These are phyloP conservation scores for Cyberlindnera suaveolens DNA, from an alignment of 805 yeast genomes.

Conservation along the genomic window DNA sequence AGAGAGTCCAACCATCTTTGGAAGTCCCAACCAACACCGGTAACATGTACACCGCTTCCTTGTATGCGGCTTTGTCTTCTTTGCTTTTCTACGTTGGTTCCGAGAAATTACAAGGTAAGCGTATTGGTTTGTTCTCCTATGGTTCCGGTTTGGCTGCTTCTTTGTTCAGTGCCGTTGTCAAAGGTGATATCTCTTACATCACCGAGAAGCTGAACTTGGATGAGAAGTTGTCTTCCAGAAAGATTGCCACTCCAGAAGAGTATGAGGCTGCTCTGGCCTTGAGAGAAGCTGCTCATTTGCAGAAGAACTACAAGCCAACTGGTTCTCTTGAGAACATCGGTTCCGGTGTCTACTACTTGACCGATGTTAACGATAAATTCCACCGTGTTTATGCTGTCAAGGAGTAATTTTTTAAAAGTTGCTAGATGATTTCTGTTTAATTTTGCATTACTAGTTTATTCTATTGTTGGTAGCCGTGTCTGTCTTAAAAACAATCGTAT, in stretches of 20 bases:
- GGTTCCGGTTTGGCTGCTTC: constrained; percentile 98
- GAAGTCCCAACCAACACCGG: constrained; percentile 94
- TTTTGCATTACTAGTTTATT: too few relatives aligned
- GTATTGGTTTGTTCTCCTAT: constrained; percentile 90
- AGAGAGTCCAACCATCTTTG: constrained; percentile 74
- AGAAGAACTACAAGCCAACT: constrained; percentile 70
- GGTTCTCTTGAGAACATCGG: constrained; percentile 72
- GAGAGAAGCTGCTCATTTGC: constrained; percentile 86
- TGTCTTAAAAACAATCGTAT: too few relatives aligned
- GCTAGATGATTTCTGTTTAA: too few relatives aligned
- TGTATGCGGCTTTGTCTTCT: constrained; percentile 83
- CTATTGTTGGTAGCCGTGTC: too few relatives aligned
- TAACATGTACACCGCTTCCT: constrained; percentile 95
- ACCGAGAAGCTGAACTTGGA: constrained; percentile 61
- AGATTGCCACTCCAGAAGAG: constrained; percentile 62
- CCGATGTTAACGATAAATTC: constrained; percentile 78
- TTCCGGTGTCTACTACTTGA: constrained; percentile 77
- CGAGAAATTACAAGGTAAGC: constrained; percentile 70
- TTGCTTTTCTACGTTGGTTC: constrained; percentile 68
- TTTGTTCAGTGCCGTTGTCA: constrained; percentile 70
- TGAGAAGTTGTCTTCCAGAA: constrained; percentile 60
- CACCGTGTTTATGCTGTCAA: constrained; percentile 76
- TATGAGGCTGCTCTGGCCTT: constrained; percentile 76
- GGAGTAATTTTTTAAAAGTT: constrained; percentile 31
- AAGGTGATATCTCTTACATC: constrained; percentile 72